These are phyloP conservation scores for Aspergillus hortae DNA, from an alignment of 2,329 filamentous ascomycete genomes.

Conservation along the genomic window DNA sequence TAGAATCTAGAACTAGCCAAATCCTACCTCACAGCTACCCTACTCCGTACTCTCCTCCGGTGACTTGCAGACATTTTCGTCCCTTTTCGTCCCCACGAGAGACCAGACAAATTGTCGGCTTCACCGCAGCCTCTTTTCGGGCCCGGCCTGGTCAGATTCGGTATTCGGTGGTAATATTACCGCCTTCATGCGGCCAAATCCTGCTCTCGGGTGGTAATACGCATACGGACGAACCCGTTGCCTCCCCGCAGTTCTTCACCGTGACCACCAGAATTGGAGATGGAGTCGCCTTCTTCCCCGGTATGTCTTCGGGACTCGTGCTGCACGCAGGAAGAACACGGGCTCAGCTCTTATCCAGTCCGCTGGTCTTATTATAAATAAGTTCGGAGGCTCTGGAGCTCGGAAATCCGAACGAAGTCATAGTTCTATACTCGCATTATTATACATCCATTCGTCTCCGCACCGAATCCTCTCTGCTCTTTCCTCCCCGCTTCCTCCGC, in stretches of 20 bases:
- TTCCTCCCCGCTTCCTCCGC: neutral
- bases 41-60: too few relatives aligned
- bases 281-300: constrained; percentile 13
- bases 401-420: neutral
- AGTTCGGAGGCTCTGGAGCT: too few relatives aligned
- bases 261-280: constrained; percentile 19
- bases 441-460: neutral
- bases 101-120: neutral
- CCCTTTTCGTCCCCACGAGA: constrained; percentile 13
- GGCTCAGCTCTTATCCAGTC: constrained; percentile 20
- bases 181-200: neutral
- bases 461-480: neutral
- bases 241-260: constrained; percentile 21
- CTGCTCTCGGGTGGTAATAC: neutral
- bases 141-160: constrained; percentile 4
- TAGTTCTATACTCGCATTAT: neutral
- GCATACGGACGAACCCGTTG: constrained; percentile 3
- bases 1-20: too few relatives aligned
- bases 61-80: constrained; percentile 7
- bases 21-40: too few relatives aligned
- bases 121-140: constrained; percentile 38
- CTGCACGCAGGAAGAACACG: constrained; percentile 6
- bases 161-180: constrained; percentile 9
- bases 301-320: constrained; percentile 15
- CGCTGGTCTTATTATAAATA: constrained; percentile 2